phyloP scores from a whole-genome alignment of 1,284 basidiomycete genomes.

The Ceratobasidium sp. region DNA sequence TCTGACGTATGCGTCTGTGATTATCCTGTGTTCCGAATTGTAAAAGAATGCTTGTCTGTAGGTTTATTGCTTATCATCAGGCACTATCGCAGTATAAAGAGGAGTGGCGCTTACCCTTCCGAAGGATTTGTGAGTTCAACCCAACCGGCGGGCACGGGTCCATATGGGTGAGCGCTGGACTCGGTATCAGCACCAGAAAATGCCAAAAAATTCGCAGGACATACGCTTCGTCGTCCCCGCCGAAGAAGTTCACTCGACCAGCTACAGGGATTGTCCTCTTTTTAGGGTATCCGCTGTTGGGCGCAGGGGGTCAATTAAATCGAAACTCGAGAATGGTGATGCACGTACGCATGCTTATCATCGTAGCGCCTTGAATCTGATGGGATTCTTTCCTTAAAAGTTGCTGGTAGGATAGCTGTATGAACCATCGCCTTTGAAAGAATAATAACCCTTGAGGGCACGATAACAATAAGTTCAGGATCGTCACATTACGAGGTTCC shows the following conservation, averaged over 20 bases:
- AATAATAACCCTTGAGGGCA: not conserved
- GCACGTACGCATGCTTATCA: slow-evolving; percentile 26
- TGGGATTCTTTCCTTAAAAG: slow-evolving; percentile 30
- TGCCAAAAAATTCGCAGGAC: not conserved
- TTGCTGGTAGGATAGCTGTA: not conserved
- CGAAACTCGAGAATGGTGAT: not conserved
- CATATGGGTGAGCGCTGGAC: slow-evolving; percentile 15
- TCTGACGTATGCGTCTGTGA: slow-evolving; percentile 39
- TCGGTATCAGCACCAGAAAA: slow-evolving; percentile 5
- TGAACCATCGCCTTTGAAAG: not conserved
- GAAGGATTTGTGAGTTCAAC: slow-evolving; percentile 4
- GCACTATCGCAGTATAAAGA: not conserved
- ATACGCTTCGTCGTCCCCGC: slow-evolving; percentile 33
- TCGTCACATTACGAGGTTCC: no score
- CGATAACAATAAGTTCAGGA: not conserved
- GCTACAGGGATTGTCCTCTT: slow-evolving; percentile 24
- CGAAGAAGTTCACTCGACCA: slow-evolving; percentile 1
- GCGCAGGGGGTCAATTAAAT: not conserved
- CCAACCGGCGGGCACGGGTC: slow-evolving; percentile 36
- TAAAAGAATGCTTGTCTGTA: slow-evolving; percentile 32
- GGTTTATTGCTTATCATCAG: not conserved
- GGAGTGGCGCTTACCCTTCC: slow-evolving; percentile 22
- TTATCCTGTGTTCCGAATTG: slow-evolving; percentile 7
- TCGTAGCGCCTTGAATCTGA: slow-evolving; percentile 30
- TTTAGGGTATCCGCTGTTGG: slow-evolving; percentile 21